Conservation (phyloP, 306 rosid species). For the Lathyrus sativus region DNA sequence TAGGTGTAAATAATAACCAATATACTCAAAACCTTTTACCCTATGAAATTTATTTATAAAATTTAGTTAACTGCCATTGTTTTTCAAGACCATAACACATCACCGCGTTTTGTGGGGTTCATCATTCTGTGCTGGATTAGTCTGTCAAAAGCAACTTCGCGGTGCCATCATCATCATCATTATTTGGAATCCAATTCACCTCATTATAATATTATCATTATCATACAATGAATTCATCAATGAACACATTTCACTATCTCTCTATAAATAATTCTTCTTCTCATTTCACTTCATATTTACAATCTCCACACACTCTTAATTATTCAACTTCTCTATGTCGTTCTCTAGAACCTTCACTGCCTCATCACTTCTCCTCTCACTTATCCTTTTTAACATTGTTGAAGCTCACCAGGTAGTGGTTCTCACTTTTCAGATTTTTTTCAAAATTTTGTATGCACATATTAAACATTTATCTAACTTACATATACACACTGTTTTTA, state of each 20-base stretch:
- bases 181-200: conserved; percentile 11
- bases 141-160: conserved; percentile 36
- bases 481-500: not conserved
- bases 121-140: conserved; percentile 28
- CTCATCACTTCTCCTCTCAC: conserved; percentile 28
- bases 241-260: not conserved
- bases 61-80: too few species aligned
- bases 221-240: not conserved
- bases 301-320: too few species aligned
- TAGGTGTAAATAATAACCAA: too few species aligned
- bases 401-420: conserved; percentile 29
- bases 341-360: conserved; percentile 28
- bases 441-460: not conserved
- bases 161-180: not conserved
- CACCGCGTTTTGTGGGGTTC: conserved; percentile 12
- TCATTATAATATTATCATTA: not conserved
- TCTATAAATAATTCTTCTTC: conserved; percentile 27
- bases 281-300: not conserved
- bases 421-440: too few species aligned
- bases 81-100: not conserved
- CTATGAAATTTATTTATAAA: too few species aligned
- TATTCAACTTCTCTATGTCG: too few species aligned
- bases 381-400: conserved; percentile 29
- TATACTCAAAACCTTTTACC: too few species aligned
- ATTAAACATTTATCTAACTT: not conserved